Conservation (phyloP, 2,329 filamentous ascomycete genomes). For the Alternaria postmessia region DNA sequence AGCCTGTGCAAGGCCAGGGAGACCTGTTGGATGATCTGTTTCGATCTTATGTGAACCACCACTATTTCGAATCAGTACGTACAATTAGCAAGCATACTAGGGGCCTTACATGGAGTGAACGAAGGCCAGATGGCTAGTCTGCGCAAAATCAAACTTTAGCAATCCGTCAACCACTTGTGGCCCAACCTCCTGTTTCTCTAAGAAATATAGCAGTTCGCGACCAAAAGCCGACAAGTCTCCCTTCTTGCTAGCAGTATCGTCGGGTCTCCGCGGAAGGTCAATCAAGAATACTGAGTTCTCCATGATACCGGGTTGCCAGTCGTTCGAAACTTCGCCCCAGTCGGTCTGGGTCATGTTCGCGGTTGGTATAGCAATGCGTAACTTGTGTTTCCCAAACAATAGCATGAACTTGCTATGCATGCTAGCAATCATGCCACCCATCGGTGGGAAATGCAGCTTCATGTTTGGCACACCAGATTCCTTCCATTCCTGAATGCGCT, state of each 20-base stretch:
- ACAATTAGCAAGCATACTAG: background rate
- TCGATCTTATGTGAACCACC: conserved; percentile 46
- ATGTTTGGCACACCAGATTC: conserved; percentile 60
- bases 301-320: conserved; percentile 45
- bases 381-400: conserved; percentile 75
- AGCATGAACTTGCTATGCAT: conserved; percentile 98
- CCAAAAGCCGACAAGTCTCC: conserved; percentile 66
- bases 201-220: conserved; percentile 74
- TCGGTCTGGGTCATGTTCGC: conserved; percentile 87
- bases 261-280: conserved; percentile 73
- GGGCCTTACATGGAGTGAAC: conserved; percentile 82
- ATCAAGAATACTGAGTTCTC: conserved; percentile 80
- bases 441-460: conserved; percentile 79
- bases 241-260: conserved; percentile 31
- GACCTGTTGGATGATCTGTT: conserved; percentile 66
- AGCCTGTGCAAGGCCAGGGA: conserved; percentile 74
- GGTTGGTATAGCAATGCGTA: conserved; percentile 84
- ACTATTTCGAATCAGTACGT: conserved; percentile 24
- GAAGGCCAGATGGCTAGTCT: conserved; percentile 76
- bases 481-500: conserved; percentile 37
- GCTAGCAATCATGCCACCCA: conserved; percentile 72
- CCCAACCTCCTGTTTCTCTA: conserved; percentile 71
- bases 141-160: conserved; percentile 80
- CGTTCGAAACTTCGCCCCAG: conserved; percentile 80
- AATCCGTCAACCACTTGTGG: conserved; percentile 72